Base-by-base conservation (phyloP, 192 early-diverging fungal species). In the Linnemannia hyalina region DNA sequence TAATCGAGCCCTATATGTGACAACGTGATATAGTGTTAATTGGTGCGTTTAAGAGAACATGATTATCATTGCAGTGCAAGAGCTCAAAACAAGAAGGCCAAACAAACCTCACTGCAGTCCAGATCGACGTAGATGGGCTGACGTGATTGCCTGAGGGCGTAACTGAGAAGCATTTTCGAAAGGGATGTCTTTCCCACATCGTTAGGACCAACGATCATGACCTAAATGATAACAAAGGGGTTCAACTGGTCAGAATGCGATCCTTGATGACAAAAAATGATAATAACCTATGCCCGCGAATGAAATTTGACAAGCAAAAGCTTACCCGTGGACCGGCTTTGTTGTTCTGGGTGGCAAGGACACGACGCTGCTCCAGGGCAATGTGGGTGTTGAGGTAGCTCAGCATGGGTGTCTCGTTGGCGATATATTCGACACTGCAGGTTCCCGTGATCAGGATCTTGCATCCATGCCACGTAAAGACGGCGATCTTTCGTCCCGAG, bases 361-460 rank as follows among this genome's bases (percentile, higher is more conserved):
- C 84, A 26, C 97, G 92, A 29, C 93, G 80, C 80, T 96, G 95
- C 80, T 98, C 96, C 23, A 99, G 88, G 0, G 97, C 96, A 63
- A 96, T 83, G 81, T 99, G 99, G 3, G 95, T 90, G 80, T 98
- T 98, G 54, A 98, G 89, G 82, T 96, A 97, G 52, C 92, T 92
- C 40, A 90, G 88, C 99, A 99, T 99, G 18, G 98, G 97, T 6
- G 99, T 99, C 84, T 99, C 99, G n/a, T 93, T 96, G 1, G 97
- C 98, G 4, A 95, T 92, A 77, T 98, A 99, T 73, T 96, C 96
- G 4, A 95, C 95, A 35, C 93, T 91, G 81, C 93, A 95, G 26
- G 89, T 82, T 73, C 97, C 97, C 42, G 81, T 42, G 15, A 92
- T 60, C 73, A 81, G 69, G 0, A 98, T 83, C 22, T 82, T 91